phyloP scores from a whole-genome alignment of 306 rosid species.

The Quercus gilva region DNA sequence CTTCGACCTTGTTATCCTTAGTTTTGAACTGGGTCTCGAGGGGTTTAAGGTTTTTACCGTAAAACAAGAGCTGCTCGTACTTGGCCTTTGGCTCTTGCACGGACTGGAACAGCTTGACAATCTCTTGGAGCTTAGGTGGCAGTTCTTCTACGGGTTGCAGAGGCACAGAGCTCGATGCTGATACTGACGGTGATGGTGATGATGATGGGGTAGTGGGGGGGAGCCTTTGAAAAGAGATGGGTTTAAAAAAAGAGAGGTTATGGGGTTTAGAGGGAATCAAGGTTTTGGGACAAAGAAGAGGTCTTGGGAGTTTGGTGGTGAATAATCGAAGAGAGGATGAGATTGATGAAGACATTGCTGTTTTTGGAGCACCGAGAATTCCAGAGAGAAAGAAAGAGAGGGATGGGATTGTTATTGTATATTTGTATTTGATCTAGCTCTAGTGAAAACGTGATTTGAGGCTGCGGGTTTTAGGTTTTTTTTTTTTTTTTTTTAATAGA shows the following conservation, averaged over 20 bases:
- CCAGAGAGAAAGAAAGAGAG: background rate
- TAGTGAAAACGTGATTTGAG: background rate
- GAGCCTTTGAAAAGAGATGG: conserved; percentile 63
- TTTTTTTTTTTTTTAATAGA: too few species aligned
- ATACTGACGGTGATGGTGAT: conserved; percentile 11
- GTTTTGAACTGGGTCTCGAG: conserved; percentile 65
- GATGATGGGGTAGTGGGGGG: conserved; percentile 39
- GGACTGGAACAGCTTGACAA: conserved; percentile 78
- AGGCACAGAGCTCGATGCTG: conserved; percentile 38
- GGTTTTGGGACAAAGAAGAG: conserved; percentile 2
- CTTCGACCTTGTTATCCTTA: conserved; percentile 75
- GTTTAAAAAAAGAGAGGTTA: conserved; percentile 31
- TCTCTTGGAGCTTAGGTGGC: conserved; percentile 92
- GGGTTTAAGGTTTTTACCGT: conserved; percentile 81
- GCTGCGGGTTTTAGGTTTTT: background rate
- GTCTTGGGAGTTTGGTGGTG: conserved; percentile 38
- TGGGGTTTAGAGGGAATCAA: conserved; percentile 6
- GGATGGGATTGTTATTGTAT: background rate
- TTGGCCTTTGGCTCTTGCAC: conserved; percentile 75
- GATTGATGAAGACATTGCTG: conserved; percentile 46
- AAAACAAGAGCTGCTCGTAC: conserved; percentile 88
- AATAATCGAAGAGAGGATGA: conserved; percentile 54
- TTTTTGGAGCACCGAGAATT: background rate
- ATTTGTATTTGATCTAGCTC: background rate
- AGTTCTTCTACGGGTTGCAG: conserved; percentile 83